A percentile compares a stretch with the other conserved stretches of the same genome.
These are phyloP conservation scores for Aureobasidium sp. DNA, from an alignment of 2,329 filamentous ascomycete genomes.

Conservation along the genomic window DNA sequence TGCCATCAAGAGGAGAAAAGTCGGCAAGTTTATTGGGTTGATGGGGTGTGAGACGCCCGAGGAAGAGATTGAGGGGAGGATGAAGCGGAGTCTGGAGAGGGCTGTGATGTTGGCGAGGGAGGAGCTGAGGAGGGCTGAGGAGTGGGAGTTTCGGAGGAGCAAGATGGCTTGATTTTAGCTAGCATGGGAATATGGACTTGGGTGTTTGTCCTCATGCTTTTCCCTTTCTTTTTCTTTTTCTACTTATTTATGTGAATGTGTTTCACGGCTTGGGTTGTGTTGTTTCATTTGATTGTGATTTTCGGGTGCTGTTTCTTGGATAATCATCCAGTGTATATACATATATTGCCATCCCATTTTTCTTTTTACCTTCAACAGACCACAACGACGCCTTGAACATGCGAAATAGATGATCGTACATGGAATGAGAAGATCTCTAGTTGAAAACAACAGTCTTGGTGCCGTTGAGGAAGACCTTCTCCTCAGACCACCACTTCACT, in stretches of 20 bases:
- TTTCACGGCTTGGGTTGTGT: too few relatives aligned
- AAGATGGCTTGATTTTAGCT: slow-evolving; percentile 28
- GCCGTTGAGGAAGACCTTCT: slow-evolving; percentile 69
- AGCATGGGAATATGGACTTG: too few relatives aligned
- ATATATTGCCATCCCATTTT: background rate
- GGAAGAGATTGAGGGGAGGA: slow-evolving; percentile 39
- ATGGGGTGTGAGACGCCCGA: slow-evolving; percentile 52
- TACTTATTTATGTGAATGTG: too few relatives aligned
- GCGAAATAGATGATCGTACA: background rate
- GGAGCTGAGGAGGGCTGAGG: slow-evolving; percentile 29
- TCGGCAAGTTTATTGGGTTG: slow-evolving; percentile 68
- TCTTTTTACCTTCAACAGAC: background rate
- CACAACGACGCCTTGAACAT: background rate
- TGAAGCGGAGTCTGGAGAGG: slow-evolving; percentile 30
- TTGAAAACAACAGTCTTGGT: slow-evolving; percentile 74
- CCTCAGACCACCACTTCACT: slow-evolving; percentile 78
- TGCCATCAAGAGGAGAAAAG: slow-evolving; percentile 57
- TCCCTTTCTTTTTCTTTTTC: too few relatives aligned
- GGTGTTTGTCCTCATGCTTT: too few relatives aligned
- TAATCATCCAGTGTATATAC: background rate
- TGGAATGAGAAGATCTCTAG: slow-evolving; percentile 24
- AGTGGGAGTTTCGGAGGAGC: slow-evolving; percentile 27
- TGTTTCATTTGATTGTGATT: too few relatives aligned
- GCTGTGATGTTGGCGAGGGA: slow-evolving; percentile 26
- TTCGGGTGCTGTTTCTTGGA: too few relatives aligned